These are phyloP conservation scores for Tuber magnatum DNA, from an alignment of 495 filamentous ascomycete genomes.

Conservation along the genomic window DNA sequence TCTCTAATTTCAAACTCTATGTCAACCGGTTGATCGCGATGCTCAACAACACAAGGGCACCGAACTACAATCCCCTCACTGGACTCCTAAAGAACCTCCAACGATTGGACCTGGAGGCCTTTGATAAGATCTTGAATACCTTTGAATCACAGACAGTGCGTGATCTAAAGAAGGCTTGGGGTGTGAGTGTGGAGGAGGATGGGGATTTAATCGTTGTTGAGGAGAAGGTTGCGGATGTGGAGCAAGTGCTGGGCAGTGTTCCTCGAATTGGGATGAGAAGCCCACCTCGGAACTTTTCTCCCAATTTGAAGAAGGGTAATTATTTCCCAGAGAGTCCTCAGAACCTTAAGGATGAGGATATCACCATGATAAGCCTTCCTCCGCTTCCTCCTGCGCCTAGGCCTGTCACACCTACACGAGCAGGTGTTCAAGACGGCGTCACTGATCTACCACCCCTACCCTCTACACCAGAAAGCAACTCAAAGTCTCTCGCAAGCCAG, in stretches of 20 bases:
- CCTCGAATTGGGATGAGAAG: constrained; percentile 35
- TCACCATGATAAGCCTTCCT: constrained; percentile 47
- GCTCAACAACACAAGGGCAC: constrained; percentile 37
- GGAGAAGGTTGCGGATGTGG: constrained; percentile 41
- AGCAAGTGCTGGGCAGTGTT: constrained; percentile 38
- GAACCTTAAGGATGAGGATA: constrained; percentile 47
- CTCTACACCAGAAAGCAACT: constrained; percentile 20
- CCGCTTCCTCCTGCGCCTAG: constrained; percentile 25
- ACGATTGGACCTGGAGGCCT: constrained; percentile 29
- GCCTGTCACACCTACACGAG: constrained; percentile 30
- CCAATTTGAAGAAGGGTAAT: constrained; percentile 23
- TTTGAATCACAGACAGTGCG: constrained; percentile 36
- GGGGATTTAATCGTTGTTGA: constrained; percentile 30
- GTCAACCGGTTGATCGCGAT: constrained; percentile 39
- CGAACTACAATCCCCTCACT: constrained; percentile 31
- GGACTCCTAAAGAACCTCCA: constrained; percentile 34
- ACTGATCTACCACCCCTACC: constrained; percentile 35
- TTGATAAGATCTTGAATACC: constrained; percentile 37
- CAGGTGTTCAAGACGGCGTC: constrained; percentile 16
- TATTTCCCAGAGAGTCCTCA: constrained; percentile 27
- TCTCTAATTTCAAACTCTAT: constrained; percentile 36
- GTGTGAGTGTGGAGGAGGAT: constrained; percentile 37
- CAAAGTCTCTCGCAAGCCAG: constrained; percentile 12
- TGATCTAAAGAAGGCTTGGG: constrained; percentile 39
- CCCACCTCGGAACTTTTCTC: constrained; percentile 19